Evolutionary conservation across 148 eudicot genomes (phyloP).

Genomic region (Diospyros kaki): DNA sequence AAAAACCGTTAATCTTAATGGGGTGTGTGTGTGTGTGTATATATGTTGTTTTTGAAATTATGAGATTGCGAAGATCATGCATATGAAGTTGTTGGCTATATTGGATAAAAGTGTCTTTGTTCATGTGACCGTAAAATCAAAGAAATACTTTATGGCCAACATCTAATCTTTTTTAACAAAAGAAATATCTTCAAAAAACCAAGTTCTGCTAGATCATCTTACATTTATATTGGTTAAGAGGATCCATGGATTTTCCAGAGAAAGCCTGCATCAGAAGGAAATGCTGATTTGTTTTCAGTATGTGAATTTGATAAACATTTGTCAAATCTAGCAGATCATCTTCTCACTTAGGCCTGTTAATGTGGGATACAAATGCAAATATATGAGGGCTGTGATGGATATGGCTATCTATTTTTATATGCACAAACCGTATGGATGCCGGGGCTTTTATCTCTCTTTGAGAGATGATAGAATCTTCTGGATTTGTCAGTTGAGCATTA

Average conservation of each 20-base stretch:
- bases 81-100: neutral
- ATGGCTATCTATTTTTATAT: neutral
- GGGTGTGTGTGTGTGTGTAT: too few relatives aligned
- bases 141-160: neutral
- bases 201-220: neutral
- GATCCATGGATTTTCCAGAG: neutral
- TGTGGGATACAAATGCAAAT: neutral
- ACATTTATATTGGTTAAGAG: neutral
- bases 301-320: neutral
- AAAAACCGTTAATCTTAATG: too few relatives aligned
- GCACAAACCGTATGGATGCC: neutral
- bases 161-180: neutral
- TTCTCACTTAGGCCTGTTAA: neutral
- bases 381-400: neutral
- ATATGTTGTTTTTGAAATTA: neutral
- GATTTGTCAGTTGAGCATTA: neutral
- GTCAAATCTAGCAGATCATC: neutral
- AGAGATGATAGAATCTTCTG: neutral
- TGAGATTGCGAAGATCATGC: neutral
- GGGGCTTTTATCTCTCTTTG: neutral
- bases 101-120: neutral
- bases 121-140: neutral
- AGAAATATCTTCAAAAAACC: neutral
- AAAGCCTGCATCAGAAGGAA: neutral
- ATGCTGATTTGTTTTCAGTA: neutral